Conservation (phyloP, 2,329 filamentous ascomycete genomes). For the Zymoseptoria pseudotritici region DNA sequence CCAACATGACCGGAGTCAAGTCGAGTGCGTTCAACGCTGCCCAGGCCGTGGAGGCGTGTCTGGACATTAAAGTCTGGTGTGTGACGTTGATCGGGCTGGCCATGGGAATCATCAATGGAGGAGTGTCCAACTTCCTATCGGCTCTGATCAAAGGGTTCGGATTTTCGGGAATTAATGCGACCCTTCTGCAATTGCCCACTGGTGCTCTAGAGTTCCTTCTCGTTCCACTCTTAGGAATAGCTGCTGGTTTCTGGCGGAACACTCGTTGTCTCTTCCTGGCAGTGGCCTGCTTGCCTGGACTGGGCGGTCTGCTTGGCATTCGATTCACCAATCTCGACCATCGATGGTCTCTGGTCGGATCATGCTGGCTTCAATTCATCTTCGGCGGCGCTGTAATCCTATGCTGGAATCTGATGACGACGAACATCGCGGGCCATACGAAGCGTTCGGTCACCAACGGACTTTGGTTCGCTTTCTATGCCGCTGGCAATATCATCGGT, state of each 20-base stretch:
- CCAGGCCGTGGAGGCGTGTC: constrained; percentile 48
- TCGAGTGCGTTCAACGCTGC: constrained; percentile 48
- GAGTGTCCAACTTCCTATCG: constrained; percentile 30
- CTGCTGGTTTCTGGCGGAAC: background rate
- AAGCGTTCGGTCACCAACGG: constrained; percentile 59
- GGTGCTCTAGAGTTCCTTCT: constrained; percentile 13
- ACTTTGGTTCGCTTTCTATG: constrained; percentile 54
- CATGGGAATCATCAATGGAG: constrained; percentile 29
- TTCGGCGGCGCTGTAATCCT: constrained; percentile 17
- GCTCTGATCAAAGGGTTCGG: constrained; percentile 37
- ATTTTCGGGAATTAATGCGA: constrained; percentile 55
- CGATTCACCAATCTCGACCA: constrained; percentile 13
- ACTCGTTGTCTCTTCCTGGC: constrained; percentile 9
- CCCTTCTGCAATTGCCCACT: constrained; percentile 53
- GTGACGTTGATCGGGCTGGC: constrained; percentile 42
- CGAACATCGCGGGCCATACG: constrained; percentile 44
- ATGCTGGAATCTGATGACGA: constrained; percentile 11
- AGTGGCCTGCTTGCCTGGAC: constrained; percentile 11
- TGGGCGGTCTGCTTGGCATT: constrained; percentile 18
- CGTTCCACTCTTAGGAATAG: constrained; percentile 4
- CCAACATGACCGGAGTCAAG: constrained; percentile 39
- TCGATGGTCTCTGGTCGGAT: constrained; percentile 12
- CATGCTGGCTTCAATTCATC: constrained; percentile 17
- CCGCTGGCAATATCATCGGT: constrained; percentile 58
- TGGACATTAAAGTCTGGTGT: constrained; percentile 51